phyloP scores from a whole-genome alignment of 495 filamentous ascomycete species.

The Penicillium antarcticum region DNA sequence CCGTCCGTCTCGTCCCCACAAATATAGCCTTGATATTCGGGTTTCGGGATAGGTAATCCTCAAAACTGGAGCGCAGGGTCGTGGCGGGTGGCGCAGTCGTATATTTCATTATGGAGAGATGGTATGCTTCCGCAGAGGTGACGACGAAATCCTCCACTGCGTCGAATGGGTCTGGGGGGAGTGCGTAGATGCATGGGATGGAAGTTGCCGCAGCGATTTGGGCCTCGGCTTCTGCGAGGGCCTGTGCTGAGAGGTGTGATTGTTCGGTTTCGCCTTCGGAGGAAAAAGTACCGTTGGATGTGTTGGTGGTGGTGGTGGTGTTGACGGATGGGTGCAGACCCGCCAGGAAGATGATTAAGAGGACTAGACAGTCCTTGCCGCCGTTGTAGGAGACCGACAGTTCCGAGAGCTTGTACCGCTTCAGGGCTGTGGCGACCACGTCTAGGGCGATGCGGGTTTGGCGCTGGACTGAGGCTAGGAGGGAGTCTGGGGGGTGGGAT shows the following conservation, averaged over 20 bases:
- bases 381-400: slow-evolving; percentile 95
- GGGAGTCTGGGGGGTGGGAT: slow-evolving; percentile 50
- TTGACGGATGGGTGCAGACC: slow-evolving; percentile 44
- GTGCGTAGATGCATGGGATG: slow-evolving; percentile 85
- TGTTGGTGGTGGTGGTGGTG: background rate
- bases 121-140: slow-evolving; percentile 59
- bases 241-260: too few relatives aligned
- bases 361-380: slow-evolving; percentile 95
- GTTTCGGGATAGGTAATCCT: slow-evolving; percentile 64
- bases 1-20: slow-evolving; percentile 86
- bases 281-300: slow-evolving; percentile 5
- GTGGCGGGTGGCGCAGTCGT: slow-evolving; percentile 51
- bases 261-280: background rate
- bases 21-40: slow-evolving; percentile 74
- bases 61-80: slow-evolving; percentile 63
- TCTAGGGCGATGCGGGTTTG: slow-evolving; percentile 68
- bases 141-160: slow-evolving; percentile 84
- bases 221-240: slow-evolving; percentile 8
- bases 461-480: slow-evolving; percentile 61
- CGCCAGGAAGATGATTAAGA: slow-evolving; percentile 84
- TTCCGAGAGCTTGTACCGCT: slow-evolving; percentile 68
- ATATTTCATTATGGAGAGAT: slow-evolving; percentile 74
- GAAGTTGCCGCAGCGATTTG: slow-evolving; percentile 8
- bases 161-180: slow-evolving; percentile 73
- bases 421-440: slow-evolving; percentile 69